These are phyloP conservation scores for Iodosphaeria phyllophila DNA, from an alignment of 2,329 filamentous ascomycete species.

Conservation along the genomic window DNA sequence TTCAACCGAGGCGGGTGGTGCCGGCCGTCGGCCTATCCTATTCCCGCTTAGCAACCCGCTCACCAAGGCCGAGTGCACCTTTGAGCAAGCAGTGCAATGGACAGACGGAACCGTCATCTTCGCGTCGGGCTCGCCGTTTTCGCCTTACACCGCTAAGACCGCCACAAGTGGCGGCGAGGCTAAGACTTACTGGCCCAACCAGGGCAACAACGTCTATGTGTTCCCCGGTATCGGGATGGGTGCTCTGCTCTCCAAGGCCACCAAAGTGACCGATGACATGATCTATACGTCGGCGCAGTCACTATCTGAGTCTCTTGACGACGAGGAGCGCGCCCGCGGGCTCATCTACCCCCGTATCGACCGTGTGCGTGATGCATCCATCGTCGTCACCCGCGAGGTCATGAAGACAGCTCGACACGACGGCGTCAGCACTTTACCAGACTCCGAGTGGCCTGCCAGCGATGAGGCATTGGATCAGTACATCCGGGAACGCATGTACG, in stretches of 20 bases:
- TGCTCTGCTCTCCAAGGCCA: slow-evolving; percentile 77
- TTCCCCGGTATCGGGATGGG: slow-evolving; percentile 94
- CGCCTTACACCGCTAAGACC: slow-evolving; percentile 48
- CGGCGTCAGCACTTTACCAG: slow-evolving; percentile 50
- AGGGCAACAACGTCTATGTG: slow-evolving; percentile 80
- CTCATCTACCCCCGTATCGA: slow-evolving; percentile 84
- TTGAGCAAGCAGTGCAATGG: slow-evolving; percentile 79
- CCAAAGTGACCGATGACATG: slow-evolving; percentile 82
- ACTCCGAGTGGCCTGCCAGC: slow-evolving; percentile 54
- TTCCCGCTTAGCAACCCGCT: slow-evolving; percentile 95
- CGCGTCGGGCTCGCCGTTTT: slow-evolving; percentile 87
- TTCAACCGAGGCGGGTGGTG: slow-evolving; percentile 37
- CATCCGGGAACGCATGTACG: slow-evolving; percentile 42
- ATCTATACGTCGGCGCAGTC: slow-evolving; percentile 84
- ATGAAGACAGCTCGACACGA: slow-evolving; percentile 81
- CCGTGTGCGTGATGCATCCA: slow-evolving; percentile 77
- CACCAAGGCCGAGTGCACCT: slow-evolving; percentile 94
- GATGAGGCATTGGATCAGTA: slow-evolving; percentile 42
- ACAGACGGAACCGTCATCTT: slow-evolving; percentile 87
- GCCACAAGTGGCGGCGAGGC: slow-evolving; percentile 33
- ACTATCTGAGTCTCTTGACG: slow-evolving; percentile 58
- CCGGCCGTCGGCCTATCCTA: slow-evolving; percentile 69
- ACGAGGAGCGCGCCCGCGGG: slow-evolving; percentile 64
- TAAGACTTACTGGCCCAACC: slow-evolving; percentile 57
- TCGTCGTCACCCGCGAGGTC: slow-evolving; percentile 74